phyloP scores from a whole-genome alignment of 1,139 yeast genomes.

The Nakaseomyces nivariensis region DNA sequence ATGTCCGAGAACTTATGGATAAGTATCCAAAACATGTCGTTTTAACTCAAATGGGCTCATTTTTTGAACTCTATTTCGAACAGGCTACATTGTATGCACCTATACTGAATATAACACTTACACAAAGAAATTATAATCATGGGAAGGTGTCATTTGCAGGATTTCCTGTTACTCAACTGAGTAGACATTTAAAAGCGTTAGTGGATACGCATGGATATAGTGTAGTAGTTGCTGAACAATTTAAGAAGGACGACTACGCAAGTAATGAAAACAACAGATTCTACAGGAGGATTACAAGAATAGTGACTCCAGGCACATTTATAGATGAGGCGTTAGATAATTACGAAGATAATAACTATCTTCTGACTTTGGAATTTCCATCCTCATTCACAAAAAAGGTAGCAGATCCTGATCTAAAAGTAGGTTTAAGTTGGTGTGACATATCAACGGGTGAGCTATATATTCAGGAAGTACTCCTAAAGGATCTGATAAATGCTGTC shows the following conservation, averaged over 20 bases:
- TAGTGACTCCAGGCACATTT: conserved; percentile 88
- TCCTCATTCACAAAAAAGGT: conserved; percentile 35
- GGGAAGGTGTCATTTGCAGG: conserved; percentile 78
- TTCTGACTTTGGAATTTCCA: conserved; percentile 57
- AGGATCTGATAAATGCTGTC: conserved; percentile 29
- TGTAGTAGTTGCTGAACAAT: conserved; percentile 78
- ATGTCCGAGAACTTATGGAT: conserved; percentile 37
- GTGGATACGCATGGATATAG: conserved; percentile 60
- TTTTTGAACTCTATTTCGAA: conserved; percentile 81
- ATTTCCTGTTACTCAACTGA: conserved; percentile 65
- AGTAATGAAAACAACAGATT: conserved; percentile 34
- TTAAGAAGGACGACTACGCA: conserved; percentile 17
- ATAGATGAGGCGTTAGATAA: conserved; percentile 80
- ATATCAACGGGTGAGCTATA: conserved; percentile 72
- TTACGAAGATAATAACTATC: conserved; percentile 57
- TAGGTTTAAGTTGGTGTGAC: conserved; percentile 87
- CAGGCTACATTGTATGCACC: conserved; percentile 75
- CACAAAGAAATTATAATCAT: conserved; percentile 38
- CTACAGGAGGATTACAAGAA: conserved; percentile 63
- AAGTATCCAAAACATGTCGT: conserved; percentile 60
- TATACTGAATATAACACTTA: conserved; percentile 52
- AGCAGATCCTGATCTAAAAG: conserved; percentile 38
- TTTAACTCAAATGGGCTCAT: conserved; percentile 81
- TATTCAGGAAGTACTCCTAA: conserved; percentile 36
- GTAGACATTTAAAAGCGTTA: conserved; percentile 60